Evolutionary conservation across 306 rosid species (phyloP).

Genomic region (Inga oerstediana): DNA sequence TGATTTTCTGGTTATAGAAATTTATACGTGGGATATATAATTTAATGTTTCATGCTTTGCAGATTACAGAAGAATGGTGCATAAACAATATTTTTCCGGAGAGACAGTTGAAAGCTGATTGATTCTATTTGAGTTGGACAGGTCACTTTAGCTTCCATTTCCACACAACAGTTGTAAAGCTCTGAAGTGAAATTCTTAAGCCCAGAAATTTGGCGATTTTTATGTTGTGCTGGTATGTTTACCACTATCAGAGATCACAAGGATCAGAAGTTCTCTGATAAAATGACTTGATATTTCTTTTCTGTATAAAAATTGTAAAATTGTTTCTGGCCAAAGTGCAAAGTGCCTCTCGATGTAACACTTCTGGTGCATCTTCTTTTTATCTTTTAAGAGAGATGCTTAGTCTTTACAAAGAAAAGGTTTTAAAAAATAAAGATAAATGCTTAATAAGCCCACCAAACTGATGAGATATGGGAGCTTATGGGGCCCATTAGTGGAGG

Average conservation of each 20-base stretch:
- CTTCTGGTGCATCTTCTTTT: not conserved
- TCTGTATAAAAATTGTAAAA: conserved; percentile 34
- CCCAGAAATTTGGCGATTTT: conserved; percentile 24
- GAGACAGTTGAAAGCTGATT: conserved; percentile 76
- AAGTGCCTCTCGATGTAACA: not conserved
- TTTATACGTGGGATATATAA: conserved; percentile 3
- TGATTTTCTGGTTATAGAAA: not conserved
- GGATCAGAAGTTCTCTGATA: conserved; percentile 10
- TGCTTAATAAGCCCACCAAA: not conserved
- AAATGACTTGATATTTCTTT: conserved; percentile 26
- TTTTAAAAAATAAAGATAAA: too few relatives aligned
- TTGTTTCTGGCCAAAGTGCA: conserved; percentile 2
- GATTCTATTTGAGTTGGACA: conserved; percentile 9
- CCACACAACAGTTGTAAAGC: conserved; percentile 37
- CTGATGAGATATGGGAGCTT: not conserved
- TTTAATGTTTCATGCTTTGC: conserved; percentile 31
- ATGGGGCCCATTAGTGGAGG: not conserved
- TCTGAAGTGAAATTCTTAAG: conserved; percentile 32
- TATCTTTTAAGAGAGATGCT: not conserved
- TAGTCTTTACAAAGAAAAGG: not conserved
- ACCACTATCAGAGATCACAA: conserved; percentile 30
- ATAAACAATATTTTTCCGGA: conserved; percentile 77
- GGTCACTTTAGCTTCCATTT: conserved; percentile 17
- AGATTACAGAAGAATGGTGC: conserved; percentile 89
- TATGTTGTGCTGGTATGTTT: conserved; percentile 28